A percentile compares a stretch with the other conserved stretches of the same genome.
These are phyloP conservation scores for Podospora pseudopauciseta DNA, from an alignment of 495 filamentous ascomycete species.

Conservation along the genomic window DNA sequence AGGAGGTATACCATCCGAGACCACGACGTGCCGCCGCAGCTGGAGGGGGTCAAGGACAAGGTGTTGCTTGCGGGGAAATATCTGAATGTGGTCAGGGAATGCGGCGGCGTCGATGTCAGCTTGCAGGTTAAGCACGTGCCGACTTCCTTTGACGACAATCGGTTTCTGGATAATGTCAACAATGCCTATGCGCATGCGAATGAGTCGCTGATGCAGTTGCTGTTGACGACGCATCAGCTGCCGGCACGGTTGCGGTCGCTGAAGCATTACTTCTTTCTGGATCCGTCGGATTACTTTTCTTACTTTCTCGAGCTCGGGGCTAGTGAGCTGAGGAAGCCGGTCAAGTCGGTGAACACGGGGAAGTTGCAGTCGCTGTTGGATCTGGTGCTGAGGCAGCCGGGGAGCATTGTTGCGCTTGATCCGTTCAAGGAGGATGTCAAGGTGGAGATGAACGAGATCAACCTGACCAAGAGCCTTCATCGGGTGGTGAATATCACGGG, in stretches of 20 bases:
- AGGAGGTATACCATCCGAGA: conserved; percentile 93
- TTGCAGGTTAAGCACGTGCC: conserved; percentile 86
- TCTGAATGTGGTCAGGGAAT: conserved; percentile 94
- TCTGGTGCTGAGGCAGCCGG: conserved; percentile 88
- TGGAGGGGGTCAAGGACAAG: conserved; percentile 88
- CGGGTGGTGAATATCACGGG: conserved; percentile 93
- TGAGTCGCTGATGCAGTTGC: conserved; percentile 82
- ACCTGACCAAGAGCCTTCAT: conserved; percentile 89
- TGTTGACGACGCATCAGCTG: conserved; percentile 87
- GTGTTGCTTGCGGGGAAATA: conserved; percentile 95
- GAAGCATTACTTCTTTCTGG: conserved; percentile 99
- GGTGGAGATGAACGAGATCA: conserved; percentile 92
- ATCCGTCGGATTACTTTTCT: conserved; percentile 94
- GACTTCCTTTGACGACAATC: conserved; percentile 81
- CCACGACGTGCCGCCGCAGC: conserved; percentile 84
- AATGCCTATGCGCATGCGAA: conserved; percentile 93
- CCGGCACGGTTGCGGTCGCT: conserved; percentile 81
- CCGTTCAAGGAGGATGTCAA: conserved; percentile 98
- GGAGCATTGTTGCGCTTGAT: conserved; percentile 88
- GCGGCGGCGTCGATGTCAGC: conserved; percentile 91
- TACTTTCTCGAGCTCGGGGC: conserved; percentile 90
- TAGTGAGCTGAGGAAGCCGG: conserved; percentile 84
- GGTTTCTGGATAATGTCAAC: conserved; percentile 93
- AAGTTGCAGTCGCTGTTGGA: conserved; percentile 94
- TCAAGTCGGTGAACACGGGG: conserved; percentile 79